phyloP scores from a whole-genome alignment of 1,284 basidiomycete genomes.

The Marasmius oreades region DNA sequence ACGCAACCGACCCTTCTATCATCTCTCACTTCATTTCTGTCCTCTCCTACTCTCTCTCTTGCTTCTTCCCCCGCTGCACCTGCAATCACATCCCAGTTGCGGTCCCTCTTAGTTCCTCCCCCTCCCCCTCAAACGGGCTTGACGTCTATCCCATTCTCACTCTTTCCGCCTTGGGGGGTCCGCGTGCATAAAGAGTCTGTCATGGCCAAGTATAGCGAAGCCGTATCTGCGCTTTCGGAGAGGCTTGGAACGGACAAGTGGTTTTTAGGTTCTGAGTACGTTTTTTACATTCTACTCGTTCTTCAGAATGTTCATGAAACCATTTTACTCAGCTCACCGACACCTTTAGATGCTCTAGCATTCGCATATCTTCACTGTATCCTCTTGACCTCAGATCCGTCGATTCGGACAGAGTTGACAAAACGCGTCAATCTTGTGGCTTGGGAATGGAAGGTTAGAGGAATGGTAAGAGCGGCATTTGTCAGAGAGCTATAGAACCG shows the following conservation, averaged over 20 bases:
- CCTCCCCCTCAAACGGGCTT: constrained; percentile 68
- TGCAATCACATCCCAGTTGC: constrained; percentile 28
- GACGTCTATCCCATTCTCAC: constrained; percentile 52
- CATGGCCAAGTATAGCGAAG: constrained; percentile 61
- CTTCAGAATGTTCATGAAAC: constrained; percentile 4
- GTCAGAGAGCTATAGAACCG: constrained; percentile 2
- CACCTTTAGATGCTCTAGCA: constrained; percentile 70
- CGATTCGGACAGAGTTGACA: constrained; percentile 59
- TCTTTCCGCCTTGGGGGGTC: constrained; percentile 35
- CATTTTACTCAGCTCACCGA: constrained; percentile 51
- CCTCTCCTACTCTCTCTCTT: not conserved
- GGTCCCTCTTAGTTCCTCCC: constrained; percentile 53
- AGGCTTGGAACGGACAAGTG: constrained; percentile 70
- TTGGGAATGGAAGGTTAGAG: constrained; percentile 69
- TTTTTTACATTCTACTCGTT: constrained; percentile 13
- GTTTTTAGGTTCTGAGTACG: constrained; percentile 74
- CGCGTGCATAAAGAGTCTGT: constrained; percentile 23
- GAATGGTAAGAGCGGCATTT: constrained; percentile 56
- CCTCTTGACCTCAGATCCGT: constrained; percentile 45
- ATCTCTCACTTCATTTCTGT: constrained; percentile 37
- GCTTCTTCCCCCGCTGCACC: constrained; percentile 20
- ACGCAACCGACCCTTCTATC: constrained; percentile 37
- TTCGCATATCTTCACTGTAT: constrained; percentile 76
- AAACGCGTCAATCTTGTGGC: constrained; percentile 69
- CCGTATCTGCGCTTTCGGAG: constrained; percentile 67